Percentiles rank a stretch among this genome's conserved stretches.
Evolutionary conservation across 2,329 filamentous ascomycete genomes (phyloP).

Genomic region (Aspergillus aculeatus): DNA sequence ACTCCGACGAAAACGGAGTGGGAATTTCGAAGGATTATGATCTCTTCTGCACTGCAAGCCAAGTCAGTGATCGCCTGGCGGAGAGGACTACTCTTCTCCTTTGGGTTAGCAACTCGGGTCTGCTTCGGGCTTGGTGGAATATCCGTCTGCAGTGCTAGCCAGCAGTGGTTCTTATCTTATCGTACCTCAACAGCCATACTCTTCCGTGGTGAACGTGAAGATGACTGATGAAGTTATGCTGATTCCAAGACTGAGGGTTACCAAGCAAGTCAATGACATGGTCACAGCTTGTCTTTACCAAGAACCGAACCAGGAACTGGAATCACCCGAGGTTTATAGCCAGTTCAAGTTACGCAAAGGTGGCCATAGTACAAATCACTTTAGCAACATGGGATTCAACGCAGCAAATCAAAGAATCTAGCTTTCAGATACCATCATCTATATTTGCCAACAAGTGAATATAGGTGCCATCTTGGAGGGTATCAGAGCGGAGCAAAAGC

Average conservation of each 20-base stretch:
- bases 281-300: too few species aligned
- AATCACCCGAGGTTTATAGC: too few species aligned
- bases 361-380: too few species aligned
- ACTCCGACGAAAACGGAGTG: neutral
- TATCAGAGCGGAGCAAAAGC: constrained; percentile 69
- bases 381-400: too few species aligned
- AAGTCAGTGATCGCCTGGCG: constrained; percentile 6
- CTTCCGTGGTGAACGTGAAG: too few species aligned
- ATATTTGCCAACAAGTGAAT: neutral
- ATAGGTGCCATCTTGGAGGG: neutral
- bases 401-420: too few species aligned
- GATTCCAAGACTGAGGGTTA: too few species aligned
- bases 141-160: neutral
- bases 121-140: neutral
- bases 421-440: neutral
- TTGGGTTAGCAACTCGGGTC: constrained; percentile 1
- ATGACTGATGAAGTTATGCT: too few species aligned
- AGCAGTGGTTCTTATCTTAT: neutral
- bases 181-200: neutral
- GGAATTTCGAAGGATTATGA: neutral
- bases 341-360: too few species aligned
- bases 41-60: neutral
- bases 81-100: constrained; percentile 1
- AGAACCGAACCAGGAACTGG: too few species aligned
- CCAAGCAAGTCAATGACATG: too few species aligned